Evolutionary conservation across 352 stramenopile genomes (phyloP).

Genomic region (Pythium aphanidermatum): DNA sequence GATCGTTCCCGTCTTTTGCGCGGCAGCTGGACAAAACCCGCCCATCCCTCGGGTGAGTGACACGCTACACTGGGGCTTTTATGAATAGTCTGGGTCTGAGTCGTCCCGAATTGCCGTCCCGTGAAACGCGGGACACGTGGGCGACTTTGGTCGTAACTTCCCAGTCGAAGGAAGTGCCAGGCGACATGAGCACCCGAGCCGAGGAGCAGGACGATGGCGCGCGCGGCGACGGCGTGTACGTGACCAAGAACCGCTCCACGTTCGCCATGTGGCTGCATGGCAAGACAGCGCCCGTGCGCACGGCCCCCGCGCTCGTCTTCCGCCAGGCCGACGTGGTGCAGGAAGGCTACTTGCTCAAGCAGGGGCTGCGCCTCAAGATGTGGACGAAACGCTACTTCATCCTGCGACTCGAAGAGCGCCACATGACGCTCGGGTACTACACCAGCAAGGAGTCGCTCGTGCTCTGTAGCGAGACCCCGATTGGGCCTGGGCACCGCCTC

Average conservation of each 20-base stretch:
- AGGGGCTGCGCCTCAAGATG: slow-evolving; percentile 71
- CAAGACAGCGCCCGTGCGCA: slow-evolving; percentile 48
- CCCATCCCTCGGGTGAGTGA: too few species aligned
- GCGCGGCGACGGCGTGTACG: slow-evolving; percentile 65
- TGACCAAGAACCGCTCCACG: slow-evolving; percentile 79
- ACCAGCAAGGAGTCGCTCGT: slow-evolving; percentile 76
- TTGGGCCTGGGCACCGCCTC: slow-evolving; percentile 61
- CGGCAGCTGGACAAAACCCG: too few species aligned
- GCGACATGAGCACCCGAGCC: slow-evolving; percentile 19
- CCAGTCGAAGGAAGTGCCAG: neutral
- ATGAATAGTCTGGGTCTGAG: too few species aligned
- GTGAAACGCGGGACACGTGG: too few species aligned
- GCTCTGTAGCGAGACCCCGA: slow-evolving; percentile 78
- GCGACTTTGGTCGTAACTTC: too few species aligned
- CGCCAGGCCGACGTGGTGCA: slow-evolving; percentile 81
- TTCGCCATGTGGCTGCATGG: slow-evolving; percentile 85
- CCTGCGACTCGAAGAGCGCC: slow-evolving; percentile 74
- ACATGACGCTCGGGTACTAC: slow-evolving; percentile 87
- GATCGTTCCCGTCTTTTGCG: too few species aligned
- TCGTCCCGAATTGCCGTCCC: too few species aligned
- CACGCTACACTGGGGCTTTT: too few species aligned
- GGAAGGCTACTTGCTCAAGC: slow-evolving; percentile 81
- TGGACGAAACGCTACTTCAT: slow-evolving; percentile 86
- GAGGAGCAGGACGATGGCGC: too few species aligned
- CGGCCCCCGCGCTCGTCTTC: slow-evolving; percentile 58